Evolutionary conservation across 331 rosid species (phyloP), one percentile per base, ranked within the genome.

Genomic region (Acacia pycnantha): DNA sequence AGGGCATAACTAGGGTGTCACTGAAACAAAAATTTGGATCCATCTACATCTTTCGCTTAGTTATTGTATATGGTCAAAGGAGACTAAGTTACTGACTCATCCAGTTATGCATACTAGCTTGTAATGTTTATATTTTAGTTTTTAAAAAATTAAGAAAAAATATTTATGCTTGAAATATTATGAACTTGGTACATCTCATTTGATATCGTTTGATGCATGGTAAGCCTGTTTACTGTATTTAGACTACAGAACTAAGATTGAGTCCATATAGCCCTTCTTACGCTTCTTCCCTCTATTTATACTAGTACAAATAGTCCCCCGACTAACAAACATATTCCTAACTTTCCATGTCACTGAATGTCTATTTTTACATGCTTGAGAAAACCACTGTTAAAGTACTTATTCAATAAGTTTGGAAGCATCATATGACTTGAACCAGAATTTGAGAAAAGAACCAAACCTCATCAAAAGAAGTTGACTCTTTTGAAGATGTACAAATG

Each of bases 401-500:
- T 46, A 47, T 66, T 77, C 37, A 51, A 61, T 59, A 82, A 82
- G 76, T 44, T 48, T 24, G 53, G 67, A 78, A 79, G 78, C 74
- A 65, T 70, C 67, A 53, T 37, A 22, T 72, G 59, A 15, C 61
- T 51, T 40, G 66, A 83, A 59, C 47, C 41, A 37, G 59, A 76
- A 70, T 72, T 66, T 54, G 80, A 71, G 59, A 70, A 59, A 9
- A 48, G 65, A 82, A 84, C 48, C 84, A 54, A 74, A 96, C 99
- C 98, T 94, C 89, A 71, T 96, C 94, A 83, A 96, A 94, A 72
- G 99, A 88, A 88, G 86, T 94, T 59, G 89, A 87, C 74, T 87
- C 90, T 86, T 87, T 83, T 72, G 88, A 81, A 65, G 79, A 62
- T 62, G 89, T 76, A 86, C 68, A 79, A 82, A 82, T 81, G 47